A percentile compares a stretch with the other conserved stretches of the same genome.
These are phyloP conservation scores for Butyriboletus loyo DNA, from an alignment of 768 basidiomycete genomes.

Conservation along the genomic window DNA sequence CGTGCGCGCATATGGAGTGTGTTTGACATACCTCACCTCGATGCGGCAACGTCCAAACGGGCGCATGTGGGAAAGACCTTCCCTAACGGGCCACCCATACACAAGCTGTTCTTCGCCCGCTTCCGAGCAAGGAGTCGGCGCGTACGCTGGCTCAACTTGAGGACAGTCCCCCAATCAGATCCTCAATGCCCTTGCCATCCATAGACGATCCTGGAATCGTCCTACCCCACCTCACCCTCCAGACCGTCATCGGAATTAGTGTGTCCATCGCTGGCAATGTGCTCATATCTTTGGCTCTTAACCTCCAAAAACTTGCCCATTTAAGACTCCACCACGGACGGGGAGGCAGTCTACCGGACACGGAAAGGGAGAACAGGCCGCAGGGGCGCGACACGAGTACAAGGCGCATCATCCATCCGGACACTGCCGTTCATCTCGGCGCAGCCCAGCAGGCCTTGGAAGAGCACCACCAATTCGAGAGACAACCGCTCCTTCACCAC, in stretches of 20 bases:
- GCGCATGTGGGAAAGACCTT: constrained; percentile 20
- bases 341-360: constrained; percentile 16
- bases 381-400: background rate
- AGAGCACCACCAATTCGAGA: constrained; percentile 15
- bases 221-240: constrained; percentile 53
- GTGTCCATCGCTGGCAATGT: constrained; percentile 84
- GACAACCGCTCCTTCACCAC: constrained; percentile 29
- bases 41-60: background rate
- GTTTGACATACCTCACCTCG: background rate
- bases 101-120: too few species aligned
- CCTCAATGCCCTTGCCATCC: constrained; percentile 15
- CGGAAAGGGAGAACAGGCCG: constrained; percentile 13
- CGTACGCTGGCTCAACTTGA: background rate
- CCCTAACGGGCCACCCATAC: background rate
- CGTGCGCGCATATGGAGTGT: constrained; percentile 62
- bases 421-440: background rate
- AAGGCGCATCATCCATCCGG: background rate
- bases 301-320: constrained; percentile 91
- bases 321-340: constrained; percentile 51
- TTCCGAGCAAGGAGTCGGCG: too few species aligned
- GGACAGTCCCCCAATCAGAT: background rate
- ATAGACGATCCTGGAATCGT: constrained; percentile 31
- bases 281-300: constrained; percentile 86
- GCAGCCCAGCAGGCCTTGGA: constrained; percentile 9
- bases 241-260: constrained; percentile 71